Evolutionary conservation across 23 red algal species (phyloP).

Genomic region (Chondrus crispus): DNA sequence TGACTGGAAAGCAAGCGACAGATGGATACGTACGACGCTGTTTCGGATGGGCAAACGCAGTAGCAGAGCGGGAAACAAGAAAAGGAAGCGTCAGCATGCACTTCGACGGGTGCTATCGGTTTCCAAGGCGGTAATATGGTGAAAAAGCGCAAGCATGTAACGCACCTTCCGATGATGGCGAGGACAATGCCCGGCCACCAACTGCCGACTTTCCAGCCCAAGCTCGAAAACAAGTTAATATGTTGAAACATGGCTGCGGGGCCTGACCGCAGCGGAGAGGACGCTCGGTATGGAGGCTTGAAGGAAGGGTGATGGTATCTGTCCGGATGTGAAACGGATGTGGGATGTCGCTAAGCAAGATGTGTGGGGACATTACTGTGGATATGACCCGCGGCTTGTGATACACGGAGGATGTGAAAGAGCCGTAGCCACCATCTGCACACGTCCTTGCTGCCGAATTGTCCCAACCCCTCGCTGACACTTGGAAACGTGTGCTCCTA

Average conservation of each 20-base stretch:
- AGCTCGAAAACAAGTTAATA: slow-evolving; percentile 62
- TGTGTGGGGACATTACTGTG: too few species aligned
- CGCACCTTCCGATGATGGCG: slow-evolving; percentile 63
- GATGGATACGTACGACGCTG: slow-evolving; percentile 26
- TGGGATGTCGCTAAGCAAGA: too few species aligned
- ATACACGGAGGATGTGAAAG: too few species aligned
- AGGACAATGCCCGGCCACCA: slow-evolving; percentile 83
- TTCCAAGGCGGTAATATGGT: not conserved
- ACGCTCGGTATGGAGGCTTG: too few species aligned
- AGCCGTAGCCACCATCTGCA: too few species aligned
- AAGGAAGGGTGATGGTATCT: too few species aligned
- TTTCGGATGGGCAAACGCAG: not conserved
- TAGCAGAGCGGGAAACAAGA: not conserved
- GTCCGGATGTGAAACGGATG: too few species aligned
- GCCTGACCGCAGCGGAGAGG: too few species aligned
- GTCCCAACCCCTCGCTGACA: too few species aligned
- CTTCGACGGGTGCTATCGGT: not conserved
- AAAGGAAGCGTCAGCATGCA: not conserved
- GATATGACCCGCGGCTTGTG: too few species aligned
- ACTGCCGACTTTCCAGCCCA: slow-evolving; percentile 73
- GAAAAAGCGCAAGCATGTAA: not conserved
- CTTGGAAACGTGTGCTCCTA: too few species aligned
- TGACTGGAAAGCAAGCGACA: not conserved
- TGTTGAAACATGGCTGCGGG: slow-evolving; percentile 43
- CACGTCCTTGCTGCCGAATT: too few species aligned